Evolutionary conservation across 1,284 basidiomycete species (phyloP).

Genomic region (Fistulina hepatica): DNA sequence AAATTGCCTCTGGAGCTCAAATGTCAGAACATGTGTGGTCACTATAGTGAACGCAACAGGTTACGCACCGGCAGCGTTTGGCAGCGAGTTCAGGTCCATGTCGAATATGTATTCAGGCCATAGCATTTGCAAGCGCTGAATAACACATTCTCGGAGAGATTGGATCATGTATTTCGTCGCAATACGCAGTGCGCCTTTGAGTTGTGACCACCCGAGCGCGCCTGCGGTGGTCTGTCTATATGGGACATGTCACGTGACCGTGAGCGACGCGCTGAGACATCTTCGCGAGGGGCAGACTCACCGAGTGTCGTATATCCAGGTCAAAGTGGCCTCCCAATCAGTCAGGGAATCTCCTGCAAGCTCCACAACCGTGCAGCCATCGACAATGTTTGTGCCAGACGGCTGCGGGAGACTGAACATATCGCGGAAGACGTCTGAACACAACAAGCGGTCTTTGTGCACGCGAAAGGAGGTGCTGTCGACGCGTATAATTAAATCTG

Average conservation of each 20-base stretch:
- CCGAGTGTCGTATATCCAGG: conserved; percentile 26
- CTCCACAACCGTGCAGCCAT: conserved; percentile 23
- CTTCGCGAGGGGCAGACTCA: conserved; percentile 14
- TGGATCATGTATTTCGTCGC: conserved; percentile 27
- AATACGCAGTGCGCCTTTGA: conserved; percentile 23
- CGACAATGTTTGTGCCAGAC: conserved; percentile 17
- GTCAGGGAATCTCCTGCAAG: conserved; percentile 19
- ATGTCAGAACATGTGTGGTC: conserved; percentile 9
- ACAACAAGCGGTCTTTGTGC: conserved; percentile 8
- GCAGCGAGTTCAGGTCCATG: conserved; percentile 21
- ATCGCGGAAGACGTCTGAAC: conserved; percentile 12
- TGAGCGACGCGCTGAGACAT: conserved; percentile 3
- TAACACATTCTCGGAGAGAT: conserved; percentile 20
- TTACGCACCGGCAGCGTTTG: conserved; percentile 24
- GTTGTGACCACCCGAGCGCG: conserved; percentile 17
- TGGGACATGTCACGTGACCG: background rate
- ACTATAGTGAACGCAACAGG: background rate
- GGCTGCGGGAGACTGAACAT: conserved; percentile 26
- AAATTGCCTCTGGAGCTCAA: conserved; percentile 16
- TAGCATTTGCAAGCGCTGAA: conserved; percentile 16
- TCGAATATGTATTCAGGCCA: conserved; percentile 23
- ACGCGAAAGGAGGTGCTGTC: conserved; percentile 6
- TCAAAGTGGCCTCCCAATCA: conserved; percentile 22
- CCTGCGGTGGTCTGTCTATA: conserved; percentile 18
- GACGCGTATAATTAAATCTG: background rate